Conservation (phyloP, 164 flowering plant species). For the Buxus sempervirens region DNA sequence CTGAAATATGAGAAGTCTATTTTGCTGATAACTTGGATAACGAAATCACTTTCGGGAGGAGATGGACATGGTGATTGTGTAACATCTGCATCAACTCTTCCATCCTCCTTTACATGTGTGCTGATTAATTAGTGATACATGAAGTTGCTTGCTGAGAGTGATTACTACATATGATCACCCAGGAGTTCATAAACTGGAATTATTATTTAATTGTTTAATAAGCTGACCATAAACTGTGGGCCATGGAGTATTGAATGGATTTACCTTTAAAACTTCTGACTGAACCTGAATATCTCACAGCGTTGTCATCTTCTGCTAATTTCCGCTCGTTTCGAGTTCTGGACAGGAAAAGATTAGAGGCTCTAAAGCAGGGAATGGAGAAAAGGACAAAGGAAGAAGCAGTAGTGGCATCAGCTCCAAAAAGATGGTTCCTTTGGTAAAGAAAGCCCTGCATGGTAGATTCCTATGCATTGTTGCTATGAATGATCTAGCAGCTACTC, state of each 20-base stretch:
- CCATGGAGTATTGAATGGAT: no score
- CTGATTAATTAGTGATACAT: not conserved
- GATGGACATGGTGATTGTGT: not conserved
- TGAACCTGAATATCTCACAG: no score
- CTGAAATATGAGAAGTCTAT: not conserved
- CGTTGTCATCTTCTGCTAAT: not conserved
- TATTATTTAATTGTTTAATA: no score
- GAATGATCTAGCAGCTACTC: no score
- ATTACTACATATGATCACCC: not conserved
- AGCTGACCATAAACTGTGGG: no score
- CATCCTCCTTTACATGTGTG: not conserved
- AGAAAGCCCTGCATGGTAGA: not conserved
- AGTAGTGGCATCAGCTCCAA: constrained; percentile 21
- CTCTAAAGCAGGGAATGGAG: constrained; percentile 72
- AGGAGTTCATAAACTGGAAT: no score
- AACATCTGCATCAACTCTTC: not conserved
- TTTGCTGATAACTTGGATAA: no score
- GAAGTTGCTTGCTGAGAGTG: not conserved
- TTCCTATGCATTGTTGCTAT: no score
- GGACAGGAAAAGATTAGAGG: constrained; percentile 67
- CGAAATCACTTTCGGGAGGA: no score
- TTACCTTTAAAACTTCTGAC: no score
- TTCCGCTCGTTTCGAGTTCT: not conserved
- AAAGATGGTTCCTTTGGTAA: constrained; percentile 65
- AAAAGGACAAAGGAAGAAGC: constrained; percentile 45